Evolutionary conservation across 106 monocot genomes (phyloP).

Genomic region (Ottelia alismoides): DNA sequence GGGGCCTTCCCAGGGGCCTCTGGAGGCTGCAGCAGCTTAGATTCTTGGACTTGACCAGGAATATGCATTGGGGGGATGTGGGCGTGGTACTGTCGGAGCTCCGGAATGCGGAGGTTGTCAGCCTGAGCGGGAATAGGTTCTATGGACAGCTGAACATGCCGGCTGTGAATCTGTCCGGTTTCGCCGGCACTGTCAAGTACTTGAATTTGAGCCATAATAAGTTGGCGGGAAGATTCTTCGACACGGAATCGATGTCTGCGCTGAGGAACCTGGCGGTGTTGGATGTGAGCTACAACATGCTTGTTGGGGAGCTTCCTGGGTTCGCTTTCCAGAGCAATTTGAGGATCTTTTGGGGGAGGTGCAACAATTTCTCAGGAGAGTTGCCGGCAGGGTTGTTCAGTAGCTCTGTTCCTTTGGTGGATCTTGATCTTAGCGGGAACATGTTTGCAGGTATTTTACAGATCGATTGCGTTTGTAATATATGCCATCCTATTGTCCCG

Average conservation of each 20-base stretch:
- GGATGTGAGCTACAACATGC: constrained; percentile 47
- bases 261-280: constrained; percentile 64
- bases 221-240: constrained; percentile 53
- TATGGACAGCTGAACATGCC: constrained; percentile 31
- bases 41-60: constrained; percentile 52
- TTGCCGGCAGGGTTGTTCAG: constrained; percentile 46
- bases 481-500: neutral
- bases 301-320: constrained; percentile 46
- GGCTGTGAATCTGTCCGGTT: constrained; percentile 19
- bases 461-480: neutral
- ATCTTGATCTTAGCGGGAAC: constrained; percentile 79
- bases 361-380: constrained; percentile 39
- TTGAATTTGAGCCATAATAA: constrained; percentile 59
- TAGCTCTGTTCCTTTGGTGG: constrained; percentile 31
- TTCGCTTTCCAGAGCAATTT: constrained; percentile 31
- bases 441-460: constrained; percentile 59
- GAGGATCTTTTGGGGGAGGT: constrained; percentile 29
- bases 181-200: constrained; percentile 42
- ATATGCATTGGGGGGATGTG: constrained; percentile 43
- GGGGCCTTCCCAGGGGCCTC: constrained; percentile 44
- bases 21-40: constrained; percentile 64
- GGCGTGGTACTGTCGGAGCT: constrained; percentile 28
- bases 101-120: constrained; percentile 38
- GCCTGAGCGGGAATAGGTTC: constrained; percentile 60
- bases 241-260: constrained; percentile 18